Evolutionary conservation across 78 protist genomes (phyloP).

Genomic region (Dictyostelium firmibasis): DNA sequence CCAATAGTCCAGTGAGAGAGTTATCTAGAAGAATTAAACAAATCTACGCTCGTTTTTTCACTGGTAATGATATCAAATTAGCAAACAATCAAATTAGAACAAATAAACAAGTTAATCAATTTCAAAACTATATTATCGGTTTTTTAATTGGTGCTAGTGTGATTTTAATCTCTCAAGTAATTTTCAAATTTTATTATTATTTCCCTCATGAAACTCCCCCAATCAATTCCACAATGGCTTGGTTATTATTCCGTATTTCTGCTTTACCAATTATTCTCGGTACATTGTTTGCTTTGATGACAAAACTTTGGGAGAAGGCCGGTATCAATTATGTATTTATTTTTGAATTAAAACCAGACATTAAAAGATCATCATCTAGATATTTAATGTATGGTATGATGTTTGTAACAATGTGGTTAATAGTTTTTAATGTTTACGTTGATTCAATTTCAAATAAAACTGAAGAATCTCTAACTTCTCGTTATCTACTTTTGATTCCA

Average conservation of each 20-base stretch:
- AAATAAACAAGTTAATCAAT: neutral
- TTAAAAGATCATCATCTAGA: conserved; percentile 24
- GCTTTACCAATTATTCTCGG: conserved; percentile 38
- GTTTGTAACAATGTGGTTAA: conserved; percentile 28
- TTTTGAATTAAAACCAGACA: conserved; percentile 47
- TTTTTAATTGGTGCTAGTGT: conserved; percentile 25
- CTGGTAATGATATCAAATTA: conserved; percentile 52
- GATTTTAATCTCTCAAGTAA: neutral
- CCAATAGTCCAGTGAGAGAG: neutral
- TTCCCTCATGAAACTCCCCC: conserved; percentile 38
- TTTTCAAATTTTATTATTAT: conserved; percentile 18
- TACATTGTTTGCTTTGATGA: conserved; percentile 1
- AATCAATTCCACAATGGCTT: conserved; percentile 24
- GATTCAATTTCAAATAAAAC: neutral
- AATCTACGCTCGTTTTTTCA: conserved; percentile 28
- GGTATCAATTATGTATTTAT: conserved; percentile 67
- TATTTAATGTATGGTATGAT: conserved; percentile 24
- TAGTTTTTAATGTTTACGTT: conserved; percentile 19
- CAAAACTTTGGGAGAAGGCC: conserved; percentile 12
- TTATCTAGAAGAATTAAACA: neutral
- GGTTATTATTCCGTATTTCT: conserved; percentile 44
- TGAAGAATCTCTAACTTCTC: neutral
- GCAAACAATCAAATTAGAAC: conserved; percentile 1
- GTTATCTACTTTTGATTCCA: neutral
- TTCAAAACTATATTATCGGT: neutral